Conservation (phyloP, 2,329 filamentous ascomycete genomes). For the Sphaceloma murrayae region DNA sequence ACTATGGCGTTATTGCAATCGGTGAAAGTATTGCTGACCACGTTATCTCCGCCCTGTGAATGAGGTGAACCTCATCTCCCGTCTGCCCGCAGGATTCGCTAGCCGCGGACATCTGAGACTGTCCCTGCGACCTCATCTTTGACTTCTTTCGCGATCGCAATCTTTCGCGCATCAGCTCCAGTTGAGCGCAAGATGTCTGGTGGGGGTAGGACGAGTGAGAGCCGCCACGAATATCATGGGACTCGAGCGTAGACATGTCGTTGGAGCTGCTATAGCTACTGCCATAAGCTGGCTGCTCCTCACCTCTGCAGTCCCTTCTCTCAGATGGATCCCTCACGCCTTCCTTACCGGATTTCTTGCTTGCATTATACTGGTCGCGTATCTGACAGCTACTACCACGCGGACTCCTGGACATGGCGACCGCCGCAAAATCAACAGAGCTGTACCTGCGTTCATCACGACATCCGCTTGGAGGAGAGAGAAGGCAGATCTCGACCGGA, state of each 20-base stretch:
- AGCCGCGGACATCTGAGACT: conserved; percentile 5
- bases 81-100: conserved; percentile 8
- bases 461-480: conserved; percentile 57
- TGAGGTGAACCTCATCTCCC: not conserved
- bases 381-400: conserved; percentile 54
- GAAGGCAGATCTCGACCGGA: conserved; percentile 53
- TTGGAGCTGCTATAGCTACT: conserved; percentile 55
- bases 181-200: conserved; percentile 7
- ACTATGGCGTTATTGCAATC: not conserved
- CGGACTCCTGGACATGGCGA: conserved; percentile 51
- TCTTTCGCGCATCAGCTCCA: no score
- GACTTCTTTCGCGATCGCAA: not conserved
- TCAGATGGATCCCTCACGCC: conserved; percentile 79
- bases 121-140: not conserved
- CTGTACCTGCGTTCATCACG: conserved; percentile 23
- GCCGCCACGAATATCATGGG: conserved; percentile 43
- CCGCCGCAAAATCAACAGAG: conserved; percentile 21
- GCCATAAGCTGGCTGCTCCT: conserved; percentile 84
- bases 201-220: conserved; percentile 11
- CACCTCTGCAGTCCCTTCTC: conserved; percentile 68
- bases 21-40: not conserved
- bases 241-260: conserved; percentile 63
- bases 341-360: conserved; percentile 60
- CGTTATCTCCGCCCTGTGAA: not conserved
- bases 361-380: conserved; percentile 46